phyloP scores from a whole-genome alignment of 306 rosid genomes.

The Rosa rugosa region DNA sequence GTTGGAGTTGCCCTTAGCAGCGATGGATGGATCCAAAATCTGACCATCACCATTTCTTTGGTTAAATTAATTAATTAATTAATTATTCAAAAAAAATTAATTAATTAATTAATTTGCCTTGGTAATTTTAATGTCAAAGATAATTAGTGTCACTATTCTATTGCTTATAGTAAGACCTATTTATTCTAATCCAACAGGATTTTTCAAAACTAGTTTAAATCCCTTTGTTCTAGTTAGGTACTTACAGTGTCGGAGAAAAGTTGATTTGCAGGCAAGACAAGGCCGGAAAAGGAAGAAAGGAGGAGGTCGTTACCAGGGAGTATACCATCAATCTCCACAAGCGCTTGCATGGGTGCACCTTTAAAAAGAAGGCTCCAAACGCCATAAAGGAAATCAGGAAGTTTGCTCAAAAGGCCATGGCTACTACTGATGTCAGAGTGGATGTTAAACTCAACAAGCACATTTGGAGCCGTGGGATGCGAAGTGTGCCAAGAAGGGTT shows the following conservation, averaged over 20 bases:
- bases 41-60: too few relatives aligned
- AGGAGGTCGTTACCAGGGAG: conserved; percentile 44
- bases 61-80: too few relatives aligned
- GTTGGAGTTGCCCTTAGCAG: too few relatives aligned
- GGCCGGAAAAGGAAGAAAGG: conserved; percentile 38
- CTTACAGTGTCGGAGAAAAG: neutral
- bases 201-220: too few relatives aligned
- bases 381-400: conserved; percentile 50
- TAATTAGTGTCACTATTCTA: too few relatives aligned
- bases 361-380: conserved; percentile 55
- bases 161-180: too few relatives aligned
- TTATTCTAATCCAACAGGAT: too few relatives aligned
- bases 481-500: conserved; percentile 45
- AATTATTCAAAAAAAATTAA: too few relatives aligned
- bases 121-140: too few relatives aligned
- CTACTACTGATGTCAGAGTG: conserved; percentile 48
- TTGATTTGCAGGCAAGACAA: neutral
- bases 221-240: too few relatives aligned
- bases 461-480: conserved; percentile 49
- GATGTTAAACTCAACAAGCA: conserved; percentile 53
- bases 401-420: conserved; percentile 54
- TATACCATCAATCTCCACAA: conserved; percentile 52
- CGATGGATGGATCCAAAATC: too few relatives aligned
- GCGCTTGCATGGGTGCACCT: conserved; percentile 50
- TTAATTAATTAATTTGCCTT: too few relatives aligned